Percentiles rank a stretch among this genome's conserved stretches.
phyloP scores from a whole-genome alignment of 2,329 filamentous ascomycete genomes.

The Alternaria sp. region DNA sequence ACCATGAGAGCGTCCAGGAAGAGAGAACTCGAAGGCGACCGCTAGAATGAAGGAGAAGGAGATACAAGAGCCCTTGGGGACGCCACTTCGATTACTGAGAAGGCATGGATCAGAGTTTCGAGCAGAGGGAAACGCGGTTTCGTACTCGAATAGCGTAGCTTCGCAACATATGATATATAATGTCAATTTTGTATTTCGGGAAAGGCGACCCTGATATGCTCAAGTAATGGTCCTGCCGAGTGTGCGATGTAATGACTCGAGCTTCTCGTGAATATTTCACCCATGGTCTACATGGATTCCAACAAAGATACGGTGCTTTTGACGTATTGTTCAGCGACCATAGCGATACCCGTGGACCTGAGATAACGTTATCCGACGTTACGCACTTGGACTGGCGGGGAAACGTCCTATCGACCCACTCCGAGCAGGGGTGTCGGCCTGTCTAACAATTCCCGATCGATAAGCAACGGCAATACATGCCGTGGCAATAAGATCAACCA shows the following conservation, averaged over 20 bases:
- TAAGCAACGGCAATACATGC: neutral
- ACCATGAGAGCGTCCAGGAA: too few relatives aligned
- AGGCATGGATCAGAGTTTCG: too few relatives aligned
- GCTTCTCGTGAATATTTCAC: neutral
- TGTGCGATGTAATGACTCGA: neutral
- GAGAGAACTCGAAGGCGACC: too few relatives aligned
- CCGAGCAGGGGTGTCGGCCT: conserved; percentile 5
- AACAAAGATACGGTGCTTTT: neutral
- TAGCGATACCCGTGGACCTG: neutral
- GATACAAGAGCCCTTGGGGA: too few relatives aligned
- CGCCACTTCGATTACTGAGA: too few relatives aligned
- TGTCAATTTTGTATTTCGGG: neutral
- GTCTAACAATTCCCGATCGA: conserved; percentile 2
- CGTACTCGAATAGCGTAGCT: neutral
- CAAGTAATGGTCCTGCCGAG: neutral
- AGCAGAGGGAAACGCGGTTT: too few relatives aligned
- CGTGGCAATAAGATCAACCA: neutral
- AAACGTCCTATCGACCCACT: neutral
- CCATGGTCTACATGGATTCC: neutral
- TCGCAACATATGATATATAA: neutral
- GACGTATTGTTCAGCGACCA: neutral
- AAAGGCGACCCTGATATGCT: too few relatives aligned
- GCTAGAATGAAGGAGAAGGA: too few relatives aligned
- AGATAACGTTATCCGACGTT: conserved; percentile 3
- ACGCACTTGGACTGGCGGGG: neutral